These are phyloP conservation scores for Sclerotinia minor DNA, from an alignment of 2,329 filamentous ascomycete species.

Conservation along the genomic window DNA sequence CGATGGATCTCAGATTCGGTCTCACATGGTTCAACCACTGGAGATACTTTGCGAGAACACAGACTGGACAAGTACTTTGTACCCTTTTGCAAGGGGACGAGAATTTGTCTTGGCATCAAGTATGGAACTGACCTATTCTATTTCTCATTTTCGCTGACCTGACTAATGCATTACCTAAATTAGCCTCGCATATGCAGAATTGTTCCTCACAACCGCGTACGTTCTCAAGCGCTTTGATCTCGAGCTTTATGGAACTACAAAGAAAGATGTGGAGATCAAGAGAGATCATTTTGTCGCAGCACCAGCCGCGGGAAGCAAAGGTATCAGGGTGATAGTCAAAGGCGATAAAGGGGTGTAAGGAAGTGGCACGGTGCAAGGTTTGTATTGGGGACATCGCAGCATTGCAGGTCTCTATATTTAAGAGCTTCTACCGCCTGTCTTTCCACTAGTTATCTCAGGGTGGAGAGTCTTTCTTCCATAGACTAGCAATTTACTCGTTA, in stretches of 20 bases:
- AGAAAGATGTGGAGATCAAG: constrained; percentile 9
- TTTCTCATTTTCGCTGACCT: background rate
- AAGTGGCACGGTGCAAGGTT: background rate
- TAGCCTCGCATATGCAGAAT: constrained; percentile 22
- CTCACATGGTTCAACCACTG: background rate
- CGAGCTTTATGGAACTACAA: constrained; percentile 13
- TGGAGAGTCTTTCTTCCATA: constrained; percentile 35
- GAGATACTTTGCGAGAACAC: background rate
- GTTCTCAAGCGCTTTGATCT: constrained; percentile 14
- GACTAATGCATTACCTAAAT: background rate
- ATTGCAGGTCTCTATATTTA: background rate
- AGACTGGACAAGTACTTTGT: constrained; percentile 16
- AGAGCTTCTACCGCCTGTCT: constrained; percentile 2
- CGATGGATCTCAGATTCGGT: constrained; percentile 10
- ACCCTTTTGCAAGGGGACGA: constrained; percentile 14
- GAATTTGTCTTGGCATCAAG: constrained; percentile 19
- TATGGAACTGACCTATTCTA: background rate
- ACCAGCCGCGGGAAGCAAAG: constrained; percentile 1
- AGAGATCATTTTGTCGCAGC: constrained; percentile 14
- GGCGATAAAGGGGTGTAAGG: background rate
- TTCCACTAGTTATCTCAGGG: constrained; percentile 28
- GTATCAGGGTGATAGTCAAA: constrained; percentile 14
- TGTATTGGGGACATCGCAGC: background rate
- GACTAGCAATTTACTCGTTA: background rate
- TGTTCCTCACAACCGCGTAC: constrained; percentile 17